Base-by-base conservation (phyloP, 2,329 filamentous ascomycete species). In the Alternaria tenuissima region DNA sequence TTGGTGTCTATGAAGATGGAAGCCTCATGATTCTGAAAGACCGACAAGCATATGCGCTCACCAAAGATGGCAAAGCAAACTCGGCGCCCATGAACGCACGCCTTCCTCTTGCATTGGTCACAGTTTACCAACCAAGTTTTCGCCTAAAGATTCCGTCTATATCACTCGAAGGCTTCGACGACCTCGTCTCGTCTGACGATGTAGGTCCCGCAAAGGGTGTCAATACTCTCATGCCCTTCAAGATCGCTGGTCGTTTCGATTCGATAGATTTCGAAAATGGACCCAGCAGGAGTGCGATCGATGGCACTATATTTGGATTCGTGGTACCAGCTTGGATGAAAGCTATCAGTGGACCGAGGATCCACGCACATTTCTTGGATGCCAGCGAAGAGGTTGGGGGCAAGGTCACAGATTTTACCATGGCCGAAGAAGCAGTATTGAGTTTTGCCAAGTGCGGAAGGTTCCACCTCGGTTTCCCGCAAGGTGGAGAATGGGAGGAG, bases 391-490 rank as follows among this genome's bases (percentile, higher is more conserved):
- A 68, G 51, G 62, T 68, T 16, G 80, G 79, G 4, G 80, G 79
- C 0, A 67, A 70, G 22, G 75, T 81, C 8, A 58, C 68, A 20
- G 74, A 80, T 32, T 81, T 82, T 54, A 76, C 76, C 58, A 77
- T 74, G 36, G 71, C 63, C 0, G 74, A 75, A 3, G 76, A 72
- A 22, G 76, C 70, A 11, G 69, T 60, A 18, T 57, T 82, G 54
- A 72, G 75, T 39, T 81, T 76, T 71, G 76, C 77, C 3, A 80
- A 79, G 56, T 80, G 77, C 44, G 80, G 79, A 12, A 71, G 79
- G 38, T 80, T 81, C 57, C 80, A 81, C 68, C 60, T 82, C 28
- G 79, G 79, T 0, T 80, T 82, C 44, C 79, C 80, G 24, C 76
- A 79, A 47, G 79, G 77, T 44, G 75, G 76, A 4, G 75, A 78